A percentile compares a stretch with the other conserved stretches of the same genome.
These are phyloP conservation scores for Sclerotinia glacialis DNA, from an alignment of 2,329 filamentous ascomycete genomes.

Conservation along the genomic window DNA sequence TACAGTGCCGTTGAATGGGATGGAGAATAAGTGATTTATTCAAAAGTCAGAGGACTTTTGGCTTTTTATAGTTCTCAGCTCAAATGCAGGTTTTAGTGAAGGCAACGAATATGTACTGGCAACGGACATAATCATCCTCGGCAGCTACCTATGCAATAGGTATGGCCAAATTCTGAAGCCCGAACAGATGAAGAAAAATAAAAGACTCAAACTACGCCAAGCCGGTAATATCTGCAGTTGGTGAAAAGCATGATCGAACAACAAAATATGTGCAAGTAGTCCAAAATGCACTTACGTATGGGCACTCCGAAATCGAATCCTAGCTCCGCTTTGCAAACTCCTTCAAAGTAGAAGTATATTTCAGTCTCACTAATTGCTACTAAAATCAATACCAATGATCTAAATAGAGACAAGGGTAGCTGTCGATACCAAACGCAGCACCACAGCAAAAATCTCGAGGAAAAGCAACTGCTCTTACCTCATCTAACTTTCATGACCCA, in stretches of 20 bases:
- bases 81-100: background rate
- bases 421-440: background rate
- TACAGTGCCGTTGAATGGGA: background rate
- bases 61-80: background rate
- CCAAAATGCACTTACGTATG: background rate
- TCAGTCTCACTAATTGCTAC: background rate
- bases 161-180: background rate
- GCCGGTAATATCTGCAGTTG: background rate
- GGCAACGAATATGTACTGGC: too few species aligned
- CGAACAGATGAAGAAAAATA: background rate
- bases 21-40: background rate
- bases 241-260: background rate
- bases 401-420: background rate
- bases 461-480: background rate
- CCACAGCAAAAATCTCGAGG: background rate
- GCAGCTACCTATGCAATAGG: background rate
- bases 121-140: too few species aligned
- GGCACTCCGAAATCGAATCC: background rate
- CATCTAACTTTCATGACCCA: background rate
- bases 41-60: background rate
- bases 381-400: background rate
- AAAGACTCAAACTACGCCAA: background rate
- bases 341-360: background rate
- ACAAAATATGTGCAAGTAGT: background rate
- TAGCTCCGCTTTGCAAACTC: rapidly evolving